These are phyloP conservation scores for Pulveroboletus ravenelii DNA, from an alignment of 768 basidiomycete genomes.

Conservation along the genomic window DNA sequence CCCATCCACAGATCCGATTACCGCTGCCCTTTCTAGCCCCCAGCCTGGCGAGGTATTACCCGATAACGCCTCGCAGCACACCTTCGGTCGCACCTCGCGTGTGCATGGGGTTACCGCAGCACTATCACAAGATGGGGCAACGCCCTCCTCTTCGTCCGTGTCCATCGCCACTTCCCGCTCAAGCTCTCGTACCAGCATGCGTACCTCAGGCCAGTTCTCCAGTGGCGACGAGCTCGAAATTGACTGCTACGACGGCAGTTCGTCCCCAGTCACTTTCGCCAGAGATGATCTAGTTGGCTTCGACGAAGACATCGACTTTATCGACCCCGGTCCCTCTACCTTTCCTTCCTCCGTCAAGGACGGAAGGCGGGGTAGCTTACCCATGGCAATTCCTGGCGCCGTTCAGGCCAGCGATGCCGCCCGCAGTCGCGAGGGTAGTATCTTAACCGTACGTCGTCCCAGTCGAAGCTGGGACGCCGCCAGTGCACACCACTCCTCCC, in stretches of 20 bases:
- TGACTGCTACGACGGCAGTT: constrained; percentile 33
- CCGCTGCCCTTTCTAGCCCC: constrained; percentile 13
- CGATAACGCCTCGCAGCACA: constrained; percentile 46
- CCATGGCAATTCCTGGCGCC: constrained; percentile 54
- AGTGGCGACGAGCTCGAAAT: constrained; percentile 48
- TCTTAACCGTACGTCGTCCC: constrained; percentile 53
- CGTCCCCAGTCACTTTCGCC: constrained; percentile 37
- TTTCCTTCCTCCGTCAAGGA: constrained; percentile 17
- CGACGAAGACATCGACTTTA: constrained; percentile 27
- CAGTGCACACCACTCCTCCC: constrained; percentile 17
- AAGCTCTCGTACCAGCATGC: constrained; percentile 32
- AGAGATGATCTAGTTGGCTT: constrained; percentile 37
- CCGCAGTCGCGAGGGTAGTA: constrained; percentile 54
- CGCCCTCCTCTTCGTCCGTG: constrained; percentile 41
- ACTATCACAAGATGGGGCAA: constrained; percentile 21
- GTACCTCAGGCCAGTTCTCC: constrained; percentile 36
- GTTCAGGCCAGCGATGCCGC: constrained; percentile 19
- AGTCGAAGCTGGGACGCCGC: constrained; percentile 58
- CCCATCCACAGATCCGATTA: constrained; percentile 31
- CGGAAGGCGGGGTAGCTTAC: constrained; percentile 50
- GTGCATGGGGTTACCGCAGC: constrained; percentile 18
- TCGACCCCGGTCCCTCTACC: constrained; percentile 24
- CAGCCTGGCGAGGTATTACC: constrained; percentile 26
- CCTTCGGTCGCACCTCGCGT: constrained; percentile 43
- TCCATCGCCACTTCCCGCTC: constrained; percentile 38